These are phyloP conservation scores for Sungouiozyma ichnusensis DNA, from an alignment of 805 yeast genomes.

Conservation along the genomic window DNA sequence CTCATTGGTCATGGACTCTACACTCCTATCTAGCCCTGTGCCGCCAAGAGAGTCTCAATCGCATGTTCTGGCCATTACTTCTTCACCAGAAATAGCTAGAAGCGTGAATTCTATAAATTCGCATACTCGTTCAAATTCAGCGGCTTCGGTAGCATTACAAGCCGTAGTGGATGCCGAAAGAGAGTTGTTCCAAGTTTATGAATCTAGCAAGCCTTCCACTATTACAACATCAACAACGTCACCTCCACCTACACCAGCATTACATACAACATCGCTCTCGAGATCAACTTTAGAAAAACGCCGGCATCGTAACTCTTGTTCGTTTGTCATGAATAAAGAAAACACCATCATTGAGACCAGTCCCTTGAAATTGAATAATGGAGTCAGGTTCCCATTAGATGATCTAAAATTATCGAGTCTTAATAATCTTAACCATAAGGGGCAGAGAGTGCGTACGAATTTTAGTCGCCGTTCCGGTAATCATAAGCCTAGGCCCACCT, in stretches of 20 bases:
- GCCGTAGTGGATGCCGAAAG: conserved; percentile 60
- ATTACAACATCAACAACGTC: neutral
- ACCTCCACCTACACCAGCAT: neutral
- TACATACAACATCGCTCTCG: neutral
- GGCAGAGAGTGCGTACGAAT: neutral
- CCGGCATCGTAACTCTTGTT: neutral
- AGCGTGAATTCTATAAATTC: conserved; percentile 9
- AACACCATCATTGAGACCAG: conserved; percentile 21
- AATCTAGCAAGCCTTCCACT: neutral
- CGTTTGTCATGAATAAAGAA: conserved; percentile 9
- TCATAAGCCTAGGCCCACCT: conserved; percentile 71
- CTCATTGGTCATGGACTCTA: conserved; percentile 26
- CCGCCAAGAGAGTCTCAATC: conserved; percentile 63
- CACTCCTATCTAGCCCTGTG: conserved; percentile 39
- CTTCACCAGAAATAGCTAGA: conserved; percentile 26
- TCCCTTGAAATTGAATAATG: conserved; percentile 7
- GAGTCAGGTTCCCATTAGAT: neutral
- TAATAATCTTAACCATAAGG: neutral
- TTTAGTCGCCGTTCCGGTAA: conserved; percentile 26
- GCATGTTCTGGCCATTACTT: conserved; percentile 42
- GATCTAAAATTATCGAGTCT: neutral
- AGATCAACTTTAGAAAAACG: neutral
- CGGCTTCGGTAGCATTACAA: conserved; percentile 60
- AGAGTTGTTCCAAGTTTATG: conserved; percentile 9
- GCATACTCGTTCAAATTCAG: conserved; percentile 33